Evolutionary conservation across 2,329 filamentous ascomycete genomes (phyloP), one percentile per base, ranked within the genome.

Genomic region (Fusarium multiceps): DNA sequence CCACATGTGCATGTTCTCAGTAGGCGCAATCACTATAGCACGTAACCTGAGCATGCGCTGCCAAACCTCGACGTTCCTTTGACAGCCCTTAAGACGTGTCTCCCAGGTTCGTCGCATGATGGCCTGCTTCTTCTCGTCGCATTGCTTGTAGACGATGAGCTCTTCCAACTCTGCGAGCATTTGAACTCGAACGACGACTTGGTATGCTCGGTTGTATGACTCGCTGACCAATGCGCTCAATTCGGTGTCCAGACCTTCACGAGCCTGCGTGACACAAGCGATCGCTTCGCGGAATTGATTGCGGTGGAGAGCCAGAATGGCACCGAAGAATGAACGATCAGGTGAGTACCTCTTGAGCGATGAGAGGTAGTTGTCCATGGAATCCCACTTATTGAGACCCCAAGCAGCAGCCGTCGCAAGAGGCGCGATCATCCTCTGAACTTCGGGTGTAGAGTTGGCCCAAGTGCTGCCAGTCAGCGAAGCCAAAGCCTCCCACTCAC

Each of bases 91-190:
- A 28, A 99, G 86, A 74, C 96, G 91, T 74, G 92, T 96, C 81
- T 97, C 97, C 96, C 96, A 99, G 2, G 96, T 98, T 72, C 90
- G 87, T 41, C 95, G 90, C 90, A 99, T 94, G 2, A 93, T 94
- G 28, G 92, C 92, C 79, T 96, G 93, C 82, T 96, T 97, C 75
- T 92, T 92, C 12, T 89, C 89, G 72, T 97, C 93, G 65, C 93
- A 93, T 77, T 98, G 94, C 82, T 99, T 99, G 85, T 99, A 99
- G 10, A 91, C 89, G 75, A 99, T 98, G 73, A 99, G 94, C 78
- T 99, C 96, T 78, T 99, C 96, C 6, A 99, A 86, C 80, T 99
- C 96, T 6, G 97, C 96, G 74, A 99, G 89, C 97, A 99, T 99
- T 80, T 99, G 96, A 1, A 99, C 94, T 45, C 96, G 92, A 47